Evolutionary conservation across 2,329 filamentous ascomycete genomes (phyloP), one percentile per base, ranked within the genome.

Genomic region (Verticillium nubilum): DNA sequence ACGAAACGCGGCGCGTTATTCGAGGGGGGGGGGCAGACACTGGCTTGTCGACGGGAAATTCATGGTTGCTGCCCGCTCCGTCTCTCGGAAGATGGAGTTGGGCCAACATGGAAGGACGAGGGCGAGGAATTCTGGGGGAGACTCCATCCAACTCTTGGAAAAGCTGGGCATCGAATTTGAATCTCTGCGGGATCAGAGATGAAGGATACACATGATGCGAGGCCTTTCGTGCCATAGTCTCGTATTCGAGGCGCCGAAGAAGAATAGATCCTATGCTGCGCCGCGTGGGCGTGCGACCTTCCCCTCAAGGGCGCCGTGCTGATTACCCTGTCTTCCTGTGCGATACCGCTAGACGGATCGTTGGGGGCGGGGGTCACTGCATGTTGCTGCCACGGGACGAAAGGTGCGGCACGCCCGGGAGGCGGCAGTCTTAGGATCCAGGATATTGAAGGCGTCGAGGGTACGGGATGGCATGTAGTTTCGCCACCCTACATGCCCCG

Each of bases 31-130:
- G 68, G 66, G 70, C 69, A 69, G 76, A 73, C 77, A 78, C 76
- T 75, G 76, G 74, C 59, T 61, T 79, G 78, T 77, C 74, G 70
- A 75, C 72, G 73, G 71, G 69, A 71, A 67, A 65, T 25, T 23
- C 42, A 23, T 23, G n/a, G 69, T 65, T 65, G 66, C 67, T 62
- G 57, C 67, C 63, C 59, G 61, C 60, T 57, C 58, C 61, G 62
- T 60, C 57, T 42, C 53, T 54, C 31, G 55, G 60, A 28, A 47
- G 37, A 60, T 42, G 54, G 57, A 56, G 63, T 58, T 56, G 54
- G n/a, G 58, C 57, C 58, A 59, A 59, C 54, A 60, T 62, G 69
- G 67, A 69, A 47, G 42, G 42, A 25, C 42, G 42, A 70, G 68
- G 67, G 67, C 66, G 64, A 65, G 66, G 68, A 59, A 61, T 63